Conservation (phyloP, 768 basidiomycete genomes). For the Bullera alba region DNA sequence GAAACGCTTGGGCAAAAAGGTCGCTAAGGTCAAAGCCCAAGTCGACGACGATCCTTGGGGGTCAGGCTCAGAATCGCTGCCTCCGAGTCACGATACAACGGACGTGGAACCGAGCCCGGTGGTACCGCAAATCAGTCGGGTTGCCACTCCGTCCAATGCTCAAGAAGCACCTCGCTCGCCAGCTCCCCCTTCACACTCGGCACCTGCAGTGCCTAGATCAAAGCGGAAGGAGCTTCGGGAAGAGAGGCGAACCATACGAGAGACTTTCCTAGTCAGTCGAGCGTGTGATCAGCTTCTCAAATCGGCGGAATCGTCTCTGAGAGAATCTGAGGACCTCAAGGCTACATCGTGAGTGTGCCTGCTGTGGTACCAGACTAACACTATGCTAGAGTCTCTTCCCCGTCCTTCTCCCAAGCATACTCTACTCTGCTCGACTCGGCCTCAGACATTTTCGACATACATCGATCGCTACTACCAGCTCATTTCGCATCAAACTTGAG, state of each 20-base stretch:
- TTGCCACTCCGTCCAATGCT: no score
- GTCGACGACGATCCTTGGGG: constrained; percentile 23
- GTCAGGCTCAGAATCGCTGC: constrained; percentile 10
- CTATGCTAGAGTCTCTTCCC: constrained; percentile 12
- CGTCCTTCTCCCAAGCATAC: constrained; percentile 48
- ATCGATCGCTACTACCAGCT: constrained; percentile 70
- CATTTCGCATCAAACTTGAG: constrained; percentile 52
- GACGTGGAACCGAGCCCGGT: no score
- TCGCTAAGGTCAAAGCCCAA: constrained; percentile 23
- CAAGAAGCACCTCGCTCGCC: not conserved
- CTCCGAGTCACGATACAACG: not conserved
- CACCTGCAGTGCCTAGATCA: not conserved
- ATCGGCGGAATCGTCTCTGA: constrained; percentile 21
- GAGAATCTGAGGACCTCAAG: constrained; percentile 51
- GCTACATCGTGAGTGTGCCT: constrained; percentile 49
- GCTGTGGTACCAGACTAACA: not conserved
- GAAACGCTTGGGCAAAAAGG: constrained; percentile 40
- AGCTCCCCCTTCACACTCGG: not conserved
- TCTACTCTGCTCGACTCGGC: constrained; percentile 56
- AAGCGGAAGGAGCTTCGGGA: constrained; percentile 15
- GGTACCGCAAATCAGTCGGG: no score
- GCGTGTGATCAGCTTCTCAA: constrained; percentile 27
- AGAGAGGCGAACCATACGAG: constrained; percentile 15
- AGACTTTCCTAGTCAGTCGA: constrained; percentile 27
- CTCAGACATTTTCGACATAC: constrained; percentile 65